Base-by-base conservation (phyloP, 176 grass and related monocot genomes). In the Oryza coarctata region DNA sequence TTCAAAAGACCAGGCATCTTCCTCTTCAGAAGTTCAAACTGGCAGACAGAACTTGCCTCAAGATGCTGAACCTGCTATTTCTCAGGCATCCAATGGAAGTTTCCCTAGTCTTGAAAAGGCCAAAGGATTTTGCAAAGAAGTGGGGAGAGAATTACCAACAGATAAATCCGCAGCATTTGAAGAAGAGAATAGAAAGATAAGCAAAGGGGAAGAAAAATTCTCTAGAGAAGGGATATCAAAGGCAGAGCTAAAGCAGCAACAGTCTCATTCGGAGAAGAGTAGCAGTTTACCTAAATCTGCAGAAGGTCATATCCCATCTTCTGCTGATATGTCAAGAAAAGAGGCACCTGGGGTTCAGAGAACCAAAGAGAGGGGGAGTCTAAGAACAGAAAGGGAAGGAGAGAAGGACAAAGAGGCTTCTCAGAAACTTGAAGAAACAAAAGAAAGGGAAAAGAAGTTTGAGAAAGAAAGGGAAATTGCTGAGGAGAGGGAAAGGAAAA, bases 391-490 rank as follows among this genome's bases (percentile, higher is more conserved):
- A 82, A 85, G 63, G 78, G 78, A 74, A 80, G 69, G n/a, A 44
- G 73, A 79, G 36, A 79, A 79, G 85, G 85, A 90, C 25, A 86
- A 66, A 76, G 72, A 67, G 29, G 58, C 70, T 70, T 76, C 61
- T 58, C 80, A n/a, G 40, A 89, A 41, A 75, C 72, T 86, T 63
- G 82, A 92, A 58, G 87, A 88, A 52, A 80, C 73, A 57, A 92
- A 88, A 82, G 93, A 95, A 80, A 88, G 66, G 50, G 82, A 84
- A 70, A 88, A 77, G 65, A 86, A 73, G 82, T 71, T 73, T 14
- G 68, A 82, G 76, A 90, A 82, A 82, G 83, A 93, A 82, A 80
- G 55, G 87, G 90, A 96, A 85, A 70, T 73, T 47, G 68, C 84
- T 7, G 74, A 86, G 69, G 80, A 84, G 67, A 92, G 14, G n/a